Base-by-base conservation (phyloP, 768 basidiomycete species). In the Galerina sulciceps region DNA sequence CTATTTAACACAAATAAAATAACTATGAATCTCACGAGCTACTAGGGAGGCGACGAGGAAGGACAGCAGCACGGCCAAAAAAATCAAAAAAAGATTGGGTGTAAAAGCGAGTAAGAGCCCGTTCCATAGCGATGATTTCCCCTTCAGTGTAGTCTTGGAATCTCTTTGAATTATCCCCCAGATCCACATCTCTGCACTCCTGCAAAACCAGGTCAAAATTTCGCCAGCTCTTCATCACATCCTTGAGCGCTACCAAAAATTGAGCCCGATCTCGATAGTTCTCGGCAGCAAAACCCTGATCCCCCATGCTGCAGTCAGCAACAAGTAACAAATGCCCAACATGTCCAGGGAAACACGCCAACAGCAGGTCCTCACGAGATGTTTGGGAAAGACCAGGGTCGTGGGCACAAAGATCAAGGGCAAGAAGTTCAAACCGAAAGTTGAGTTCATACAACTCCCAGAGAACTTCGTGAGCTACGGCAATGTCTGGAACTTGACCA, bases 371-470 rank as follows among this genome's bases (percentile, higher is more conserved):
- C 26, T 47, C 45, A 3, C 45, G 45, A 15, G 18, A 10, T 3
- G 45, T 8, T 20, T 9, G 14, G 10, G n/a, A 15, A 15, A 47
- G 10, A 47, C 10, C 9, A 15, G 45, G 14, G 14, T 47, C n/a
- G n/a, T 47, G 45, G 14, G 45, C 45, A 22, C 45, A 22, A 26
- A 15, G 18, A 13, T 58, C 57, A 26, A 58, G 35, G 15, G 41
- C 20, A 18, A 34, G 17, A 2, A 58, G 18, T 26, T 58, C 57
- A 44, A 51, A 58, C 4, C 49, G 48, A 18, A 58, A 58, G 26
- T 58, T 58, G 6, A 58, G 35, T 14, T 58, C 57, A 9, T 45
- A 52, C 35, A 58, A 15, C 49, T 58, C 57, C 57, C 57, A 58
- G 14, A 58, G 34, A 26, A 58, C 44, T 14, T 50, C 38, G 17